Conservation (phyloP, 257 asterid species). For the Solanum rostratum region DNA sequence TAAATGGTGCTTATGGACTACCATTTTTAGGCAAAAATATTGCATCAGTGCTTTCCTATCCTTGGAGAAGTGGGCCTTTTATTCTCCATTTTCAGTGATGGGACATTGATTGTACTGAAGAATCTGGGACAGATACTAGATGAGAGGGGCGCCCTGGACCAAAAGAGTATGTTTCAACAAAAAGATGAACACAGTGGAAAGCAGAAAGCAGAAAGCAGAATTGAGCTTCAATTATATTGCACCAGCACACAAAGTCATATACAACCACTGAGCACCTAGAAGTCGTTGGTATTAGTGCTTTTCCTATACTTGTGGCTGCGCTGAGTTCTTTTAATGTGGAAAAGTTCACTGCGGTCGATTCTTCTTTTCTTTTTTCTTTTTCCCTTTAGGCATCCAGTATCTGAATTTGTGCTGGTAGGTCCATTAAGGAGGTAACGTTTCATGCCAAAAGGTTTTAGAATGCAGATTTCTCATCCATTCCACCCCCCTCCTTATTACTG, state of each 20-base stretch:
- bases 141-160: neutral
- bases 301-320: neutral
- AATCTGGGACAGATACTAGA: neutral
- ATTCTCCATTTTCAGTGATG: neutral
- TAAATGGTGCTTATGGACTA: neutral
- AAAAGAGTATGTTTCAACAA: neutral
- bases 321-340: neutral
- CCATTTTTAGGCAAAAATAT: neutral
- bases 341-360: neutral
- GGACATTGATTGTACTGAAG: neutral
- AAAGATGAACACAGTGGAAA: neutral
- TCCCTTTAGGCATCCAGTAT: neutral
- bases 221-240: slow-evolving; percentile 1
- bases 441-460: neutral
- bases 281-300: neutral
- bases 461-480: neutral
- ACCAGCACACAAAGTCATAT: neutral
- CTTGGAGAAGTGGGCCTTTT: neutral
- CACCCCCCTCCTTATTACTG: neutral
- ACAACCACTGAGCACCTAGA: neutral
- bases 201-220: slow-evolving; percentile 3
- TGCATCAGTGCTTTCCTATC: neutral
- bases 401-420: neutral
- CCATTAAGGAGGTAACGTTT: neutral
- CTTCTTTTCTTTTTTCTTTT: neutral